Base-by-base conservation (phyloP, 2,329 filamentous ascomycete species). In the Pleochaeta shiraiana region DNA sequence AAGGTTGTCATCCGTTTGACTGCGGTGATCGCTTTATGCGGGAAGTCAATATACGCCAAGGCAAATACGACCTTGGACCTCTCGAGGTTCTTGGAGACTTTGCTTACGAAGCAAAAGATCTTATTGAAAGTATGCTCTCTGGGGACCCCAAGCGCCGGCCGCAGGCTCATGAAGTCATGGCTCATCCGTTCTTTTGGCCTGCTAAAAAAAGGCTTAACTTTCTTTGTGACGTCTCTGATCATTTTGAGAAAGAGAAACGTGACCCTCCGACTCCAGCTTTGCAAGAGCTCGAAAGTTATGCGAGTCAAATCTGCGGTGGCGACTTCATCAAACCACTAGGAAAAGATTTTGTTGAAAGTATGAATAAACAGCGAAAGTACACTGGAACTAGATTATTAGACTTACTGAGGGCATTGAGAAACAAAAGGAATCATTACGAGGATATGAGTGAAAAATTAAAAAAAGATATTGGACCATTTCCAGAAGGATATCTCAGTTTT, bases 371-470 rank as follows among this genome's bases (percentile, higher is more conserved):
- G 75, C 83, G 92, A 71, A 96, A 95, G 75, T 98, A 98, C 75
- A 93, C 87, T 0, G 91, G 91, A 0, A 81, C 83, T 1, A 82
- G 84, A 59, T 81, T 98, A 72, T 76, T 98, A 64, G 93, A 98
- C 74, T 79, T 98, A 26, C 77, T 98, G 24, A 82, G 93, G 1
- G 93, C 92, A 1, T 77, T 98, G 65, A 81, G 93, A 28, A 98
- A 98, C 76, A 98, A 98, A 81, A 88, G 88, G 70, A 95, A 97
- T 68, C 93, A 98, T 73, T 98, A 96, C 73, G 91, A 95, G 71
- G 93, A 98, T 73, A 92, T 98, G 88, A 81, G 88, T 6, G 87
- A 91, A 16, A 77, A 83, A 61, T 81, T 95, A 67, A 92, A 86
- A 75, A 78, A 78, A 62, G 79, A 80, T 69, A 85, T 89, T 26